phyloP scores from a whole-genome alignment of 2,329 filamentous ascomycete genomes.

The Fusarium transvaalense region DNA sequence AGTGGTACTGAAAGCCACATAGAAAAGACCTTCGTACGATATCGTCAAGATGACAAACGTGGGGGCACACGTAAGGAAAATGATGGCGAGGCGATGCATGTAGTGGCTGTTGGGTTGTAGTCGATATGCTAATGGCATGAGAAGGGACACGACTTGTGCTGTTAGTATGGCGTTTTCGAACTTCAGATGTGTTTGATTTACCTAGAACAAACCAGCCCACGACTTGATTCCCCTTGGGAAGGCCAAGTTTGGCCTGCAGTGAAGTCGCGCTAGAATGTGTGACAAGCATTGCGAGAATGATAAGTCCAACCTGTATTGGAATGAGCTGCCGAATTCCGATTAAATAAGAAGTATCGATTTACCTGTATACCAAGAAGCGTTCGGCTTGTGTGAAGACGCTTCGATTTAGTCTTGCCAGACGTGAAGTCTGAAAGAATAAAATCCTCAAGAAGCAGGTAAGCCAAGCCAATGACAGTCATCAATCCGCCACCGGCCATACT shows the following conservation, averaged over 20 bases:
- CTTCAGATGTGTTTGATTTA: conserved; percentile 55
- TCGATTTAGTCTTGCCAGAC: conserved; percentile 29
- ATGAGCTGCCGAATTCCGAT: conserved; percentile 7
- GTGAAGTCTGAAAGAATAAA: conserved; percentile 63
- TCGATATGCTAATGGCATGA: conserved; percentile 84
- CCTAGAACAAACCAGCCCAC: conserved; percentile 85
- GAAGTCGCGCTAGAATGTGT: conserved; percentile 89
- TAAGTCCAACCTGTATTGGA: conserved; percentile 73
- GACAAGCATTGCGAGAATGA: conserved; percentile 84
- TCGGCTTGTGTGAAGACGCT: conserved; percentile 64
- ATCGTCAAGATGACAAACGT: conserved; percentile 97
- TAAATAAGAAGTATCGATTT: conserved; percentile 38
- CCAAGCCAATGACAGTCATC: conserved; percentile 80
- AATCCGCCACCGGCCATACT: conserved; percentile 80
- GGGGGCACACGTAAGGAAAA: conserved; percentile 93
- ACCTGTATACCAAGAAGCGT: conserved; percentile 76
- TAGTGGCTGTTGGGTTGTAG: conserved; percentile 87
- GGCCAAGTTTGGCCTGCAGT: conserved; percentile 83
- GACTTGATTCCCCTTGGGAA: conserved; percentile 88
- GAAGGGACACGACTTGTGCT: conserved; percentile 74
- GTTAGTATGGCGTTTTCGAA: conserved; percentile 20
- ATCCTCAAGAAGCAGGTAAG: conserved; percentile 86
- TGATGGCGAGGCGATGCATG: conserved; percentile 86
- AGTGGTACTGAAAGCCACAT: conserved; percentile 86
- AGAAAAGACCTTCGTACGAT: conserved; percentile 97